Evolutionary conservation across 371 early-diverging fungal species (phyloP).

Genomic region (Amoeboradix gromovi): DNA sequence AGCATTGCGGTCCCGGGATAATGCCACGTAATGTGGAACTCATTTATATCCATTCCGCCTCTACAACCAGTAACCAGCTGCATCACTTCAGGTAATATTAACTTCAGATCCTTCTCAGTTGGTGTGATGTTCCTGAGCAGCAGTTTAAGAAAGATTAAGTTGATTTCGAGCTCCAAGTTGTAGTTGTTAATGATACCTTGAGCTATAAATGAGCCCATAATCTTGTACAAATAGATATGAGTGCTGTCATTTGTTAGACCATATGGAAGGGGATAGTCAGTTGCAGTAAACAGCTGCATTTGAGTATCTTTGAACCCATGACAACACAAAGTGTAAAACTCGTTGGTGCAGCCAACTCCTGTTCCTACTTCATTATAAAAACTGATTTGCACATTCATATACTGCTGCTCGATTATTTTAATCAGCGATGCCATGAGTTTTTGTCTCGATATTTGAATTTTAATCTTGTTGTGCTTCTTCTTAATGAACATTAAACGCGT

Average conservation of each 20-base stretch:
- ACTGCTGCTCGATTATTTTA: neutral
- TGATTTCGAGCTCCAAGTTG: neutral
- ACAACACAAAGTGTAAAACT: constrained; percentile 55
- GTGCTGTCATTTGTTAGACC: neutral
- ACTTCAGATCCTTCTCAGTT: neutral
- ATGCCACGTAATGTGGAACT: neutral
- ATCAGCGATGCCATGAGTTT: neutral
- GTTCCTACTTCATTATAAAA: constrained; percentile 76
- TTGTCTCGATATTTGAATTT: neutral
- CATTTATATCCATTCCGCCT: neutral
- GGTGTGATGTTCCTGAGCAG: neutral
- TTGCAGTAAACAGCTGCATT: constrained; percentile 28
- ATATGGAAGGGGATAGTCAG: constrained; percentile 3
- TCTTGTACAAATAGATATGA: neutral
- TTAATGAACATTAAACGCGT: neutral
- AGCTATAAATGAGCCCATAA: neutral
- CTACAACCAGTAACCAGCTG: neutral
- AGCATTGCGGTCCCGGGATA: neutral
- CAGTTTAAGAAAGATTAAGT: neutral
- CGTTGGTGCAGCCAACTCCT: constrained; percentile 71
- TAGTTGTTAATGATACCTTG: neutral
- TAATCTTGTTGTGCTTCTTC: neutral
- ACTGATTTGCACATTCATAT: constrained; percentile 36
- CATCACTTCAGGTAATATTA: neutral
- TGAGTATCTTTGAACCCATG: constrained; percentile 23